Conservation (phyloP, 257 asterid genomes). For the Ilex asprella region DNA sequence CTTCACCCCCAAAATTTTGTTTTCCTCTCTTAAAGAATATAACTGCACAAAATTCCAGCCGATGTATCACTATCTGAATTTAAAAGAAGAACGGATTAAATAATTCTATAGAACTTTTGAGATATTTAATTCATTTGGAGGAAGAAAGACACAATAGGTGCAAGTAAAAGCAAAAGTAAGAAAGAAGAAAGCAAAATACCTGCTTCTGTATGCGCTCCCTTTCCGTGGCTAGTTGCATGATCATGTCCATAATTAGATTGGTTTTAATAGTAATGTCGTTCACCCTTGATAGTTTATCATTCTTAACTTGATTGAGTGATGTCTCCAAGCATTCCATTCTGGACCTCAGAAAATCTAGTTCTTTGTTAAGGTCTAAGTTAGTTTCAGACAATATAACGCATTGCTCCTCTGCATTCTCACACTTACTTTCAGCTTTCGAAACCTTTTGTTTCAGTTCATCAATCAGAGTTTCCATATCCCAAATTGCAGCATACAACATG, state of each 20-base stretch:
- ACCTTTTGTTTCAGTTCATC: constrained; percentile 87
- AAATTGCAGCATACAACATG: constrained; percentile 78
- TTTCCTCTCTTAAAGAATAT: constrained; percentile 48
- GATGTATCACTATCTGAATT: background rate
- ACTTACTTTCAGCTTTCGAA: constrained; percentile 52
- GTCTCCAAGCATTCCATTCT: constrained; percentile 42
- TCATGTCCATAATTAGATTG: constrained; percentile 57
- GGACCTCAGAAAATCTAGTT: constrained; percentile 39
- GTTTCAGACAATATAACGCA: constrained; percentile 45
- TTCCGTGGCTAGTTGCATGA: constrained; percentile 62
- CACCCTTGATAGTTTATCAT: constrained; percentile 50
- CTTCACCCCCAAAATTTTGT: constrained; percentile 50
- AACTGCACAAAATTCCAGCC: constrained; percentile 38
- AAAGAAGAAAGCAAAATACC: constrained; percentile 29
- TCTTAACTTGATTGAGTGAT: constrained; percentile 40
- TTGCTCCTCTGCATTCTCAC: constrained; percentile 56
- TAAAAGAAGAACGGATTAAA: background rate
- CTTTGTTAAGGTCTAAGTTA: constrained; percentile 55
- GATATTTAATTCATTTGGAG: background rate
- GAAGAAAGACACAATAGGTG: background rate
- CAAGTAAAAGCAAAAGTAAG: background rate
- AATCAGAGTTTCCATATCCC: constrained; percentile 94
- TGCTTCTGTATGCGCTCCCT: constrained; percentile 71
- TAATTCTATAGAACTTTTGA: background rate
- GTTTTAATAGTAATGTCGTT: constrained; percentile 52